Evolutionary conservation across 352 stramenopile genomes (phyloP), one percentile per base, ranked within the genome.

Genomic region (Globisporangium paddicum): DNA sequence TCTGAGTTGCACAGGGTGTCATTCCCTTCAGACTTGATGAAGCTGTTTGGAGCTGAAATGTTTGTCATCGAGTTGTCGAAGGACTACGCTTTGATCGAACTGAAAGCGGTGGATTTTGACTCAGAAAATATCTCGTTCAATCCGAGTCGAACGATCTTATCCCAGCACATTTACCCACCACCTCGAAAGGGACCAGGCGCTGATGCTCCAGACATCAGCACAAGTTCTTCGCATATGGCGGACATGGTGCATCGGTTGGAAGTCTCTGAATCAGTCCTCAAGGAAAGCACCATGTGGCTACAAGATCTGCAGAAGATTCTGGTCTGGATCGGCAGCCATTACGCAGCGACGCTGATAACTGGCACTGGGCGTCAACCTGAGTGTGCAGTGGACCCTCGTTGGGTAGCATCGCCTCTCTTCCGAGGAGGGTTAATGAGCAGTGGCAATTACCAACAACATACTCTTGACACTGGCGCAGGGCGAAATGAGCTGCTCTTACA

Each of bases 251-350:
- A 37, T 1, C 34, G 32, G 1, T 13, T 67, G 18, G n/a, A 45
- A 16, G 66, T 44, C 14, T 46, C 63, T 9, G 63, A 74, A 10
- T 66, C 63, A 32, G 37, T 13, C 4, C 46, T 75, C 28, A 60
- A 69, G 51, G 64, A 79, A 44, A 72, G 69, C 26, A 42, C 53
- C 30, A 32, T 64, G 21, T 90, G 81, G 81, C 57, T 90, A 0
- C 66, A 78, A 50, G 81, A 90, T 52, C 50, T 90, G 21, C 81
- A 89, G 60, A 87, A 85, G 25, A 58, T 82, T n/a, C 14, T 90
- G 44, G 58, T 66, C 1, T 88, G 81, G 71, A 63, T 77, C 23
- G 81, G 79, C 30, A 86, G 79, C 51, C 75, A 80, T 42, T 90
- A 83, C n/a, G 79, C 81, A 1, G 69, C 75, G 4, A 68, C 75